Conservation (phyloP, 805 yeast species). For the Teunomyces cretensis region DNA sequence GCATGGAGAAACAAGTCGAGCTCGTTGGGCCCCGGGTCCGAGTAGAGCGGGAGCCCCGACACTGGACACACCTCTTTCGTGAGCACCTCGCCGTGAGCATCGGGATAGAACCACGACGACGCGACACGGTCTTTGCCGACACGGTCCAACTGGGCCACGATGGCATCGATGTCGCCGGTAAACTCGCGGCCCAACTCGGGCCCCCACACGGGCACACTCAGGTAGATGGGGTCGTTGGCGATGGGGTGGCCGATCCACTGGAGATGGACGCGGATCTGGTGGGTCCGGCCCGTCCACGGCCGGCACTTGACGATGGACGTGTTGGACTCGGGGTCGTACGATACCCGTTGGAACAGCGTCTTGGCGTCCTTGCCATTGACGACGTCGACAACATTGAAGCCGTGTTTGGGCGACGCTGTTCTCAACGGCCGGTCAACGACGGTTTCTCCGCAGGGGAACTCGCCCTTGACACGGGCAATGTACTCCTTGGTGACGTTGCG, state of each 20-base stretch:
- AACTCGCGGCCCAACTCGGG: conserved; percentile 62
- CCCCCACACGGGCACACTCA: conserved; percentile 83
- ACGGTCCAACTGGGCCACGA: conserved; percentile 51
- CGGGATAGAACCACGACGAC: conserved; percentile 64
- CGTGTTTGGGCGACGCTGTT: conserved; percentile 73
- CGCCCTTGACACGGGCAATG: conserved; percentile 84
- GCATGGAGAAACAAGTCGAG: conserved; percentile 92
- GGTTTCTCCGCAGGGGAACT: conserved; percentile 61
- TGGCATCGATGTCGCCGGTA: conserved; percentile 39
- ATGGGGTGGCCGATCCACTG: conserved; percentile 74
- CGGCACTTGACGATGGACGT: conserved; percentile 75
- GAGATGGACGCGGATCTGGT: conserved; percentile 90
- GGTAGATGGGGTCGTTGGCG: conserved; percentile 70
- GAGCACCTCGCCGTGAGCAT: conserved; percentile 64
- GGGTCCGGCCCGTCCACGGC: conserved; percentile 92
- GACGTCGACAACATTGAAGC: conserved; percentile 54
- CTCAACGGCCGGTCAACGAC: conserved; percentile 65
- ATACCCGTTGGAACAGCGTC: conserved; percentile 65
- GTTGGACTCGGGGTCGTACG: conserved; percentile 58
- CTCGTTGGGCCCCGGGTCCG: conserved; percentile 89
- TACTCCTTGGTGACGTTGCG: conserved; percentile 79
- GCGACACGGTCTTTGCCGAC: conserved; percentile 73
- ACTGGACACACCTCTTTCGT: conserved; percentile 57
- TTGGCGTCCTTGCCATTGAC: conserved; percentile 66
- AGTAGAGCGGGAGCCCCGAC: conserved; percentile 70